Percentiles rank a stretch among this genome's conserved stretches.
These are phyloP conservation scores for Chytriomyces hyalinus DNA, from an alignment of 192 early-diverging fungal species.

Conservation along the genomic window DNA sequence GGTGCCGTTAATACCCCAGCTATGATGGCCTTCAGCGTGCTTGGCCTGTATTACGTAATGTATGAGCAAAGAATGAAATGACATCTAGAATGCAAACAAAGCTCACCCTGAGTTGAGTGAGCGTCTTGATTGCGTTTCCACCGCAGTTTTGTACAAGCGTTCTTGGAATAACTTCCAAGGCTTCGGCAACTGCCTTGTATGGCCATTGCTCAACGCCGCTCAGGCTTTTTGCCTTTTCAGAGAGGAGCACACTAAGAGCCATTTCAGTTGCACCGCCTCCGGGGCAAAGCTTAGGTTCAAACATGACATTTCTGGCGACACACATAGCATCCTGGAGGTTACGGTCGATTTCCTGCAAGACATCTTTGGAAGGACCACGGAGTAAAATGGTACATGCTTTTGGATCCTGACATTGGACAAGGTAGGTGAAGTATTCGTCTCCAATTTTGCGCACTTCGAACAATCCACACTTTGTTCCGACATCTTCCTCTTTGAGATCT, in stretches of 20 bases:
- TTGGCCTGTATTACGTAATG: conserved; percentile 68
- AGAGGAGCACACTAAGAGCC: conserved; percentile 88
- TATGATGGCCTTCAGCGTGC: conserved; percentile 84
- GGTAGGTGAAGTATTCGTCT: conserved; percentile 98
- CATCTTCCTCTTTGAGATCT: conserved; percentile 94
- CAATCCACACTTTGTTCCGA: conserved; percentile 92
- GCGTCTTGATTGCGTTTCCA: conserved; percentile 94
- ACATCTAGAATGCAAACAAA: neutral
- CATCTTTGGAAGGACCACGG: conserved; percentile 97
- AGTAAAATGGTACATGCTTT: conserved; percentile 98
- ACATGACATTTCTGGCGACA: conserved; percentile 97
- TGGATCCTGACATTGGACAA: conserved; percentile 92
- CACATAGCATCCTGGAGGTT: conserved; percentile 99
- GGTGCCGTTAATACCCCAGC: conserved; percentile 95
- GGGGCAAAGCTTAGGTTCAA: conserved; percentile 89
- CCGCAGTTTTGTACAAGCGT: conserved; percentile 99
- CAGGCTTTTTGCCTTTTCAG: conserved; percentile 86
- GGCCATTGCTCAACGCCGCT: conserved; percentile 96
- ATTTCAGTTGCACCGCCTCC: conserved; percentile 99
- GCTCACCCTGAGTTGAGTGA: conserved; percentile 83
- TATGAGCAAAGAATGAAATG: conserved; percentile 8
- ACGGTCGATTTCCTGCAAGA: conserved; percentile 96
- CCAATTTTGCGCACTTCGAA: conserved; percentile 97
- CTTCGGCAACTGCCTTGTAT: conserved; percentile 92
- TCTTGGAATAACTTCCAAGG: conserved; percentile 97